These are phyloP conservation scores for Podospora fimiseda DNA, from an alignment of 495 filamentous ascomycete genomes.

Conservation along the genomic window DNA sequence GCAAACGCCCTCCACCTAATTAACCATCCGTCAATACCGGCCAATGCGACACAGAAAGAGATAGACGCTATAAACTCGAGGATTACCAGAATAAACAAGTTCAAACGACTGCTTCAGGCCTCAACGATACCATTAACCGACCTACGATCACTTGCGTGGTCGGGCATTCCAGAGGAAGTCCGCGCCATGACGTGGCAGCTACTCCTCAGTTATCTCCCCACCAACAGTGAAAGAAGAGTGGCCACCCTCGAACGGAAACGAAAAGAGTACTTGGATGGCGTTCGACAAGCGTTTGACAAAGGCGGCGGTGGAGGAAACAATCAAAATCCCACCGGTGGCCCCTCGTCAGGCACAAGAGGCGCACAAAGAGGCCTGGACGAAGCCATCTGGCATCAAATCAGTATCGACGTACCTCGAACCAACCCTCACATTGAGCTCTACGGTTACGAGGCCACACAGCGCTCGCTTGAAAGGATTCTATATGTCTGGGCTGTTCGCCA, in stretches of 20 bases:
- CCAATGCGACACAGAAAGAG: conserved; percentile 74
- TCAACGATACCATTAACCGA: conserved; percentile 81
- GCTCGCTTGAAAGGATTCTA: conserved; percentile 85
- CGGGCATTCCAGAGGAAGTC: conserved; percentile 88
- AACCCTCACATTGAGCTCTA: conserved; percentile 94
- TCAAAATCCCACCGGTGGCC: conserved; percentile 23
- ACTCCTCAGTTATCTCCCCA: conserved; percentile 88
- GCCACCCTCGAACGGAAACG: conserved; percentile 88
- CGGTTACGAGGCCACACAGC: conserved; percentile 90
- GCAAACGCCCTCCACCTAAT: conserved; percentile 94
- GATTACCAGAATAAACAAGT: conserved; percentile 95
- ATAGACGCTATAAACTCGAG: conserved; percentile 78
- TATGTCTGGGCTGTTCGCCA: conserved; percentile 98
- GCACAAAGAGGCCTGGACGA: conserved; percentile 74
- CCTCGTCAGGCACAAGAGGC: conserved; percentile 21
- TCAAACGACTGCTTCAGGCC: conserved; percentile 89
- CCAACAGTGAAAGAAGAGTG: conserved; percentile 85
- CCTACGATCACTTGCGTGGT: conserved; percentile 80
- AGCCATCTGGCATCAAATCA: conserved; percentile 97
- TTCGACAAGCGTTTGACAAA: conserved; percentile 88
- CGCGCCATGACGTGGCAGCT: conserved; percentile 98
- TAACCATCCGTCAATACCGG: conserved; percentile 68
- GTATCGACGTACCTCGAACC: conserved; percentile 94
- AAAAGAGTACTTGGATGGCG: conserved; percentile 94
- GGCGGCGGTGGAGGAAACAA: conserved; percentile 30